Conservation (phyloP, 805 yeast species). For the Candida montana region DNA sequence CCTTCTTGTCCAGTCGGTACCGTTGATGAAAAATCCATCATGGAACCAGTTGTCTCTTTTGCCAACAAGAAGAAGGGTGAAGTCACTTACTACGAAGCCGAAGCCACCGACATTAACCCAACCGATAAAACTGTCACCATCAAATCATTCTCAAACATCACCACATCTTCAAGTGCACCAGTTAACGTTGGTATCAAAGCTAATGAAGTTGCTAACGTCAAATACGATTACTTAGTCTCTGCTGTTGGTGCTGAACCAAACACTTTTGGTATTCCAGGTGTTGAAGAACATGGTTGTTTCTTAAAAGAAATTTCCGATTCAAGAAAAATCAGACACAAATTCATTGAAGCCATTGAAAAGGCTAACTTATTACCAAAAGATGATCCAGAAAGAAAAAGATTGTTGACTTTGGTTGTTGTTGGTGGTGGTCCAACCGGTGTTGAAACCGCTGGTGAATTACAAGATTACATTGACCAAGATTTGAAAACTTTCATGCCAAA, state of each 20-base stretch:
- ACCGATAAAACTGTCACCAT: constrained; percentile 57
- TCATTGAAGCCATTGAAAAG: constrained; percentile 85
- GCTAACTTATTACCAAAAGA: constrained; percentile 72
- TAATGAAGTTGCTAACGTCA: constrained; percentile 40
- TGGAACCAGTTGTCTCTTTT: constrained; percentile 87
- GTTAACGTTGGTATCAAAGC: constrained; percentile 17
- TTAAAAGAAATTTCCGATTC: constrained; percentile 89
- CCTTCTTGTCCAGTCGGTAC: constrained; percentile 96
- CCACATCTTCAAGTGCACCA: constrained; percentile 6
- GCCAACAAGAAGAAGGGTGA: constrained; percentile 76
- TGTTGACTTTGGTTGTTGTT: constrained; percentile 84
- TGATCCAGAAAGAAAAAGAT: constrained; percentile 76
- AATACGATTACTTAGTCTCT: constrained; percentile 79
- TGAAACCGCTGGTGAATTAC: constrained; percentile 93
- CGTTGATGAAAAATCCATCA: constrained; percentile 81
- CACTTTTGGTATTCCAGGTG: constrained; percentile 94
- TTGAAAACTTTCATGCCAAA: constrained; percentile 84
- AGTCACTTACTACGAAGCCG: constrained; percentile 83
- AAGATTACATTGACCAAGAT: constrained; percentile 91
- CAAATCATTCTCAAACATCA: constrained; percentile 34
- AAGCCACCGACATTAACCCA: constrained; percentile 80
- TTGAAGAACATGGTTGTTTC: constrained; percentile 79
- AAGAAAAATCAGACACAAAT: constrained; percentile 70
- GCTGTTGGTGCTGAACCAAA: constrained; percentile 96
- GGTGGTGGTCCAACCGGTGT: constrained; percentile 99